Evolutionary conservation across 768 basidiomycete species (phyloP).

Genomic region (Hygrocybe punicea): DNA sequence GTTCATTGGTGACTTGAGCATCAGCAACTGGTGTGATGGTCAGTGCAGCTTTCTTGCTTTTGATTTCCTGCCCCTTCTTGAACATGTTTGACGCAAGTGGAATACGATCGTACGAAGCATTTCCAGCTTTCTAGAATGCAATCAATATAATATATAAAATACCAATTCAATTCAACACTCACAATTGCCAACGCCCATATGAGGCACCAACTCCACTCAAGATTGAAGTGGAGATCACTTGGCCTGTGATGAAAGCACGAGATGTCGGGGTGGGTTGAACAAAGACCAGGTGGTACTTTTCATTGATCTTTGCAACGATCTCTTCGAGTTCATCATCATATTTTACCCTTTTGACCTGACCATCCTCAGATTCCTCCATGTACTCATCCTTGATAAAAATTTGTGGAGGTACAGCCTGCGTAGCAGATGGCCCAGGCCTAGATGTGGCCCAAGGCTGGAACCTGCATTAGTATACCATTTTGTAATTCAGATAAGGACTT

Average conservation of each 20-base stretch:
- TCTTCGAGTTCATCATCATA: too few species aligned
- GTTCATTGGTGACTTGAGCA: neutral
- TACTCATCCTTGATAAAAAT: too few species aligned
- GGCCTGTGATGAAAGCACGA: neutral
- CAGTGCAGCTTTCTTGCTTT: neutral
- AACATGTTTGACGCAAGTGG: too few species aligned
- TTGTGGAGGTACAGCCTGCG: too few species aligned
- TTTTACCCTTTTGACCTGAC: too few species aligned
- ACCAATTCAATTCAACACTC: neutral
- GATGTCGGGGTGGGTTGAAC: neutral
- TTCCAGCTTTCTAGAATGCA: neutral
- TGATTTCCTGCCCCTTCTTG: neutral
- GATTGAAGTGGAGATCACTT: neutral
- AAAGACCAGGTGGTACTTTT: neutral
- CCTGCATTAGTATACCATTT: too few species aligned
- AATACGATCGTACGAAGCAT: too few species aligned
- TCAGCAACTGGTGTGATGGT: neutral
- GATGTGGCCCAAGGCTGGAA: too few species aligned
- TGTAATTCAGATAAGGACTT: too few species aligned
- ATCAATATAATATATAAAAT: neutral
- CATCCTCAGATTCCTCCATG: too few species aligned
- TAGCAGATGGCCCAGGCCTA: too few species aligned
- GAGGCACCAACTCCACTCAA: neutral
- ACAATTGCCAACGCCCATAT: neutral
- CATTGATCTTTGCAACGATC: too few species aligned